These are phyloP conservation scores for Fraxinus sp. DNA, from an alignment of 305 asterid genomes.

Conservation along the genomic window DNA sequence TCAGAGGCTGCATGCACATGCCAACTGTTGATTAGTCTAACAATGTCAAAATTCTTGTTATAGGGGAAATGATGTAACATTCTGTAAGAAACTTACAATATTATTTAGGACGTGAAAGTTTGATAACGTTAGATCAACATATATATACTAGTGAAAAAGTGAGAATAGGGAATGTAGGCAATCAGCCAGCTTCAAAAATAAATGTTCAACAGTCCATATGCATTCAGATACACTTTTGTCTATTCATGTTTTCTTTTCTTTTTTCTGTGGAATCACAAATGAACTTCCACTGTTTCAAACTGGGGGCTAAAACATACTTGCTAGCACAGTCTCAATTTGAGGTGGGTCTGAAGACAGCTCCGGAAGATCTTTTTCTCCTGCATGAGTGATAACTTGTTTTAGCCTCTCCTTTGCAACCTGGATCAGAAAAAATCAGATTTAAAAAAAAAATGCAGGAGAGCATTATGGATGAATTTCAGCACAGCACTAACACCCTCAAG, in stretches of 20 bases:
- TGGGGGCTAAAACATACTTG: conserved; percentile 53
- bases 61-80: neutral
- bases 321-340: conserved; percentile 46
- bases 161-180: conserved; percentile 6
- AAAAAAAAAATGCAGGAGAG: neutral
- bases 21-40: conserved; percentile 28
- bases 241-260: neutral
- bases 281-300: conserved; percentile 19
- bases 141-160: neutral
- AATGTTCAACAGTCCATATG: conserved; percentile 12
- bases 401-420: conserved; percentile 84
- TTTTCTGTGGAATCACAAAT: conserved; percentile 2
- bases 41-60: conserved; percentile 17
- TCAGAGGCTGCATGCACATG: conserved; percentile 61
- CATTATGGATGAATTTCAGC: conserved; percentile 11
- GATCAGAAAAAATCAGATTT: conserved; percentile 34
- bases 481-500: conserved; percentile 3
- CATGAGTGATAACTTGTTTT: conserved; percentile 70
- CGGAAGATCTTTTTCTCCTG: conserved; percentile 64
- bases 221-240: neutral
- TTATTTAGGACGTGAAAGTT: conserved; percentile 8
- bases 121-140: conserved; percentile 6
- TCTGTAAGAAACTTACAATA: conserved; percentile 26
- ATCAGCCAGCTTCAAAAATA: conserved; percentile 3
- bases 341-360: conserved; percentile 57